Percentiles rank a stretch among this genome's conserved stretches.
Conservation (phyloP, 1,284 basidiomycete genomes). For the Waitea zeae region DNA sequence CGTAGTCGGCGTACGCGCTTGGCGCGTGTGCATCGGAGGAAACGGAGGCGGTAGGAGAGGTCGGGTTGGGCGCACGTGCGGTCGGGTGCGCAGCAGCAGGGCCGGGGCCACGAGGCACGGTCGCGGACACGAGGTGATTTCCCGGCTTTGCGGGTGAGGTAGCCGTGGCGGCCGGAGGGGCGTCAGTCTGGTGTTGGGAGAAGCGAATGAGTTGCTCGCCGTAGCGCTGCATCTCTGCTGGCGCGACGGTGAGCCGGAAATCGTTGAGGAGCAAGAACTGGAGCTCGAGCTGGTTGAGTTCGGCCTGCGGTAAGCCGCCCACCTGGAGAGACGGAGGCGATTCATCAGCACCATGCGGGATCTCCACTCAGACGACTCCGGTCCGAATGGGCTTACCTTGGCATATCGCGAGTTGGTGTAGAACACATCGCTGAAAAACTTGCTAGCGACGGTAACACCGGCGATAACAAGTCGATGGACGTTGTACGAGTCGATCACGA, state of each 20-base stretch:
- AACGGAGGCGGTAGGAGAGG: conserved; percentile 8
- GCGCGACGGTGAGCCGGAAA: conserved; percentile 77
- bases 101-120: background rate
- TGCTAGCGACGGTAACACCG: conserved; percentile 94
- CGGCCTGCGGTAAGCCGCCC: conserved; percentile 84
- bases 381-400: conserved; percentile 78
- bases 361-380: too few species aligned
- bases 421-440: conserved; percentile 98
- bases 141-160: conserved; percentile 11
- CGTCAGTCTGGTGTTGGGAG: conserved; percentile 27
- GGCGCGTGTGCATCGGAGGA: conserved; percentile 11
- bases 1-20: conserved; percentile 8
- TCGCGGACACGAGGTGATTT: background rate
- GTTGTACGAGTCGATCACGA: conserved; percentile 95
- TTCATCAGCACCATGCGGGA: too few species aligned
- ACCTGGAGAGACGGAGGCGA: conserved; percentile 32
- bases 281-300: conserved; percentile 93
- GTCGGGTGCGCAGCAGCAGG: conserved; percentile 5
- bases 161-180: conserved; percentile 6
- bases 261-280: conserved; percentile 95
- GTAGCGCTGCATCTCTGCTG: conserved; percentile 89
- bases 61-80: conserved; percentile 5
- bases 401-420: conserved; percentile 99
- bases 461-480: conserved; percentile 94
- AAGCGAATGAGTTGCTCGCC: conserved; percentile 74